Conservation (phyloP, 2,329 filamentous ascomycete genomes). For the Ceratocystis cubensis region DNA sequence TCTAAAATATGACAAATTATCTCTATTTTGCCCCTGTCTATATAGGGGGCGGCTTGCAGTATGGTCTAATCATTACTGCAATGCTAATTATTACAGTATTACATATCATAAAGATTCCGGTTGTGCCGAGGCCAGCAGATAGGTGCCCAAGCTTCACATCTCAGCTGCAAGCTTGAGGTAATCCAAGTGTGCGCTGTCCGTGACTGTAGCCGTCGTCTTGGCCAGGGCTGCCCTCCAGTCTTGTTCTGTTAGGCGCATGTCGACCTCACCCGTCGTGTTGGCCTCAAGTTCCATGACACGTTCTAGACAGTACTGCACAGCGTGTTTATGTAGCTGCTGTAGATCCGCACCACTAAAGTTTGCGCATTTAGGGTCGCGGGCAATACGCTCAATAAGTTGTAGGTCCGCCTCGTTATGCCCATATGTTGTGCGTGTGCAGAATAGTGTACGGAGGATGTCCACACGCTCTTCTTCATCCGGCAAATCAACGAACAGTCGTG, state of each 20-base stretch:
- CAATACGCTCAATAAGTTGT: slow-evolving; percentile 49
- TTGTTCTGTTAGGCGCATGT: slow-evolving; percentile 28
- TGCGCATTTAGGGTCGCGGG: slow-evolving; percentile 52
- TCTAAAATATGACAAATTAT: neutral
- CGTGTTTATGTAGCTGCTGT: slow-evolving; percentile 36
- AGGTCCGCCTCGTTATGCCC: slow-evolving; percentile 36
- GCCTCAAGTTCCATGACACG: slow-evolving; percentile 28
- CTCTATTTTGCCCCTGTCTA: neutral
- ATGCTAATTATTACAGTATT: slow-evolving; percentile 3
- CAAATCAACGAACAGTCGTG: slow-evolving; percentile 77
- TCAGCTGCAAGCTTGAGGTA: slow-evolving; percentile 16
- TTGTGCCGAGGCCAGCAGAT: slow-evolving; percentile 24
- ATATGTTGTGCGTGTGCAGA: slow-evolving; percentile 35
- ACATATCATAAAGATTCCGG: neutral
- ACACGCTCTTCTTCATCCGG: slow-evolving; percentile 67
- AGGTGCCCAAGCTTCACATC: slow-evolving; percentile 15
- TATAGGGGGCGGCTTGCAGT: neutral
- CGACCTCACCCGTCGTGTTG: slow-evolving; percentile 25
- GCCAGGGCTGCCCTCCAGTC: slow-evolving; percentile 44
- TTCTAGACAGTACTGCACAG: slow-evolving; percentile 38
- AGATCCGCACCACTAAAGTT: slow-evolving; percentile 64
- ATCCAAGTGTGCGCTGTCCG: slow-evolving; percentile 29
- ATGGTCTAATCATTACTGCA: neutral
- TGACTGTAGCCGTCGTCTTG: slow-evolving; percentile 40
- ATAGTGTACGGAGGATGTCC: slow-evolving; percentile 67